A percentile compares a stretch with the other conserved stretches of the same genome.
Conservation (phyloP, 106 monocot genomes). For the Dendrobium officinale region DNA sequence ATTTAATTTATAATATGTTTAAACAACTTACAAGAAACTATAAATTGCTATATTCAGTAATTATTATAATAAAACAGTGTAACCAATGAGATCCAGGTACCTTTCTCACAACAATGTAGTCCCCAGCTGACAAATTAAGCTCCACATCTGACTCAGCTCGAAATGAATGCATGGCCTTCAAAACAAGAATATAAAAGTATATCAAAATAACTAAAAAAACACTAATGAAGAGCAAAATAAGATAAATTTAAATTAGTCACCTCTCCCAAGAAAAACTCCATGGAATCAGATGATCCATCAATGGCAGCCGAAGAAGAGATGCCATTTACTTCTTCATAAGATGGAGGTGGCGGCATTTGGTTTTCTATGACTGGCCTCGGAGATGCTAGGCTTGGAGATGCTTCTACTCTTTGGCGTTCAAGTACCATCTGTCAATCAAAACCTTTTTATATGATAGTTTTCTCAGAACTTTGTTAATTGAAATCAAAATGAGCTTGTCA, state of each 20-base stretch:
- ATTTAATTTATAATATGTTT: too few relatives aligned
- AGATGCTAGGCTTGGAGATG: slow-evolving; percentile 42
- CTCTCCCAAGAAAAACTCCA: slow-evolving; percentile 91
- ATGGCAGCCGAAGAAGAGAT: slow-evolving; percentile 25
- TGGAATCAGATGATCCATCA: slow-evolving; percentile 39
- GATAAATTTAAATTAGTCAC: slow-evolving; percentile 19
- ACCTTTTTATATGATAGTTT: not conserved
- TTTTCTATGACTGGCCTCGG: slow-evolving; percentile 41
- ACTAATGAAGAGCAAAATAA: not conserved
- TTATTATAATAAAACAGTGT: not conserved
- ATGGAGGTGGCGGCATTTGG: slow-evolving; percentile 62
- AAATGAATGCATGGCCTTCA: slow-evolving; percentile 72
- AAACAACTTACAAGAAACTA: too few relatives aligned
- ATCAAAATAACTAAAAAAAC: not conserved
- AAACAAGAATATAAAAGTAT: not conserved
- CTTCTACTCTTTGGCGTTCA: slow-evolving; percentile 89
- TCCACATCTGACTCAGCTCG: slow-evolving; percentile 79
- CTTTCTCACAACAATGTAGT: slow-evolving; percentile 80
- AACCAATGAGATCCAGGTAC: slow-evolving; percentile 13
- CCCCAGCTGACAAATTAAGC: slow-evolving; percentile 62
- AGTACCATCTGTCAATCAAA: slow-evolving; percentile 53
- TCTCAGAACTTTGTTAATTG: not conserved
- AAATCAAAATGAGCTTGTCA: not conserved
- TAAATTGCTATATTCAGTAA: not conserved
- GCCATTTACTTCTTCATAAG: slow-evolving; percentile 87